Evolutionary conservation across 805 yeast genomes (phyloP).

Genomic region (Saturnispora sanitii): DNA sequence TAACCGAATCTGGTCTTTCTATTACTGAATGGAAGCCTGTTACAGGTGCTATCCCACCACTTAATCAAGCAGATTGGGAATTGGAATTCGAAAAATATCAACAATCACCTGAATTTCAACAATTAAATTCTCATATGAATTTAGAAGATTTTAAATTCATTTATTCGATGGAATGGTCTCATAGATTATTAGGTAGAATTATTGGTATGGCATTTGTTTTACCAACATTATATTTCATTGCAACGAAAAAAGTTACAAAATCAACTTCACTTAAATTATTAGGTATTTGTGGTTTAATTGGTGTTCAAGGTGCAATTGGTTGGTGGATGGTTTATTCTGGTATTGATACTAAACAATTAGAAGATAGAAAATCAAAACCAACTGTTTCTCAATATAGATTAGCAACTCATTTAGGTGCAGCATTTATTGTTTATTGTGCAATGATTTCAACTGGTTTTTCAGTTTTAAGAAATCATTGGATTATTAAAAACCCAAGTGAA

Average conservation of each 20-base stretch:
- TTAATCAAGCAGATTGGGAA: conserved; percentile 74
- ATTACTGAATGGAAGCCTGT: conserved; percentile 99
- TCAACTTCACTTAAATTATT: conserved; percentile 59
- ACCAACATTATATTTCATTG: conserved; percentile 79
- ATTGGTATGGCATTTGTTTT: conserved; percentile 76
- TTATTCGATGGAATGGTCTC: conserved; percentile 96
- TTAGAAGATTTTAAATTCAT: conserved; percentile 91
- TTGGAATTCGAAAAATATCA: conserved; percentile 72
- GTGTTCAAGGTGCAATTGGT: conserved; percentile 91
- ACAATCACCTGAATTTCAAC: conserved; percentile 83
- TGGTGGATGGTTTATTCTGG: conserved; percentile 99
- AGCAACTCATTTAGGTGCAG: conserved; percentile 90
- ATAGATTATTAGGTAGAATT: conserved; percentile 82
- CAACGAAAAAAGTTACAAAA: conserved; percentile 51
- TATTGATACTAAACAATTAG: conserved; percentile 66
- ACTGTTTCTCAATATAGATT: conserved; percentile 93
- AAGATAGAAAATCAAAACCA: conserved; percentile 83
- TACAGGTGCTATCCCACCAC: conserved; percentile 89
- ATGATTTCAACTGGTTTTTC: conserved; percentile 88
- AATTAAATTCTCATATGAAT: conserved; percentile 78
- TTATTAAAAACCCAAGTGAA: conserved; percentile 52
- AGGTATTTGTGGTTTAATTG: conserved; percentile 68
- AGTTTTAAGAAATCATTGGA: conserved; percentile 62
- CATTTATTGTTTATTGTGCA: conserved; percentile 77
- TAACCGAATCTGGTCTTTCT: conserved; percentile 91